Evolutionary conservation across 768 basidiomycete genomes (phyloP).

Genomic region (Krasilnikovozyma curviuscula): DNA sequence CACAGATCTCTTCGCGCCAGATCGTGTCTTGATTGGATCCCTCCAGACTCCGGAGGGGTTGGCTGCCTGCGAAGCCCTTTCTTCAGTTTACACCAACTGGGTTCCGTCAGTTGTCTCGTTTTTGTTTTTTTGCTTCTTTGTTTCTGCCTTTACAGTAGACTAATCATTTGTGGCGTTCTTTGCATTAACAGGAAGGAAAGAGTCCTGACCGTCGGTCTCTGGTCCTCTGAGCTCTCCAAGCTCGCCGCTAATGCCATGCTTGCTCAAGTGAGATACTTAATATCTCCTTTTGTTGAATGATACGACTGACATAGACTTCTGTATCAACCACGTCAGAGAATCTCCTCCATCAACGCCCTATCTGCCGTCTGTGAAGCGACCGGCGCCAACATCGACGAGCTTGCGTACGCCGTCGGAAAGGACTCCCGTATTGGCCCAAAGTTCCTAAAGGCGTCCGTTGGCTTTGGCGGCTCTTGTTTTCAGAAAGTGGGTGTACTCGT

Average conservation of each 20-base stretch:
- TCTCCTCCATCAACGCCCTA: slow-evolving; percentile 92
- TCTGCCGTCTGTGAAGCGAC: slow-evolving; percentile 98
- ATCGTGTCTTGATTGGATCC: slow-evolving; percentile 93
- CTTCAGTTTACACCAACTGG: slow-evolving; percentile 85
- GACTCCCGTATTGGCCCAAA: slow-evolving; percentile 84
- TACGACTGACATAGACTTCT: background rate
- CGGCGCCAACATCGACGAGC: slow-evolving; percentile 96
- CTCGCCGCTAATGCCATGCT: slow-evolving; percentile 99
- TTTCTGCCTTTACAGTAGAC: background rate
- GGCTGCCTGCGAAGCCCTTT: slow-evolving; percentile 54
- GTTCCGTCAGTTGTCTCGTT: slow-evolving; percentile 64
- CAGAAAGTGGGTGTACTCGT: too few species aligned
- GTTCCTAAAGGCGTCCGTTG: slow-evolving; percentile 69
- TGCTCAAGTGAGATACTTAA: slow-evolving; percentile 44
- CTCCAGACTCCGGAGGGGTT: slow-evolving; percentile 73
- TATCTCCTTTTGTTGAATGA: too few species aligned
- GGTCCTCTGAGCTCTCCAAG: slow-evolving; percentile 97
- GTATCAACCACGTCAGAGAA: slow-evolving; percentile 33
- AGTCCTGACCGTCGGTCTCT: slow-evolving; percentile 85
- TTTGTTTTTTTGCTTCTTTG: background rate
- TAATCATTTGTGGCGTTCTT: background rate
- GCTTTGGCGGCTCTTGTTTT: slow-evolving; percentile 97
- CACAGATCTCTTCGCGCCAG: slow-evolving; percentile 63
- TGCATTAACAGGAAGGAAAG: slow-evolving; percentile 37
- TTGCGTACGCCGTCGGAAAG: slow-evolving; percentile 78